Evolutionary conservation across 495 filamentous ascomycete genomes (phyloP), one percentile per base, ranked within the genome.

Genomic region (Tuber borchii): DNA sequence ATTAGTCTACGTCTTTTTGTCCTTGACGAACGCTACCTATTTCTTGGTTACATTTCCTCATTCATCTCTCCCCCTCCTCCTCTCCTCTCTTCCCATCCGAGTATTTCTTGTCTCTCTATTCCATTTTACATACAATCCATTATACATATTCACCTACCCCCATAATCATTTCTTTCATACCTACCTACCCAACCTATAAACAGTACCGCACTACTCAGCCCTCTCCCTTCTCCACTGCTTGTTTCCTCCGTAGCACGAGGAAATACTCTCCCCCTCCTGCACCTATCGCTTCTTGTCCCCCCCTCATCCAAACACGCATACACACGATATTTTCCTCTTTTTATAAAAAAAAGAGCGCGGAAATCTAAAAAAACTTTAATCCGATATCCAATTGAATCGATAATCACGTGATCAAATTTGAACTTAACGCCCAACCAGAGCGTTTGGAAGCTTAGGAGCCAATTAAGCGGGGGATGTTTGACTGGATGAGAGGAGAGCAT

Each of bases 1-100:
- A 79, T 79, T 79, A 79, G 78, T 48, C 78, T 65, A 31, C 56
- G 56, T 26, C 12, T 19, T 65, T 65, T 65, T 65, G 56, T 34
- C 56, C 26, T 34, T 17, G 48, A 65, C 56, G 7, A 65, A 65
- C 56, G 14, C 34, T 34, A 65, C 56, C 56, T 65, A 65, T 65
- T 65, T 65, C 26, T 65, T 65, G 0, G 56, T 65, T 34, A 34
- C 56, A 65, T 65, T 65, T 65, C 26, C 56, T 65, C 14, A 34
- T 31, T 61, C 26, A n/a, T 31, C 56, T 37, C 26, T 31, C 56
- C 3, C 26, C 12, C 56, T 5, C 12, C 56, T 31, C n/a, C 10
- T 16, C 51, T n/a, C 56, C 26, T 8, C 56, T 16, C 56, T 14
- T 22, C 3, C 51, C 51, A 61, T 22, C 31, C 51, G 51, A 61